A percentile compares a stretch with the other conserved stretches of the same genome.
Conservation (phyloP, 805 yeast species). For the Torulaspora quercuum region DNA sequence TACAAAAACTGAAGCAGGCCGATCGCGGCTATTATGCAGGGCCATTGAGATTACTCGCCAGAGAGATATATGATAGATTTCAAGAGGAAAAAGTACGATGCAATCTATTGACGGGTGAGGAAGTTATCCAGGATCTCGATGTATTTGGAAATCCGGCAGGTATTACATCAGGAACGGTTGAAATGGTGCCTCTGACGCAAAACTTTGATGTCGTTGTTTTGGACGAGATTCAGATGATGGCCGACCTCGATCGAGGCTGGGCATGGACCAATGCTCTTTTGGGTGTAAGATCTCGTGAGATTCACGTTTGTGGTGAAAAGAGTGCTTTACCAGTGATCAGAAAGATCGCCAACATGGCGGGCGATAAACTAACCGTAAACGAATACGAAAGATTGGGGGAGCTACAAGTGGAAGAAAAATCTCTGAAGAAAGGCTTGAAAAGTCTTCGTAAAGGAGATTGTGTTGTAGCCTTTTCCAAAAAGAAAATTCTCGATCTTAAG, state of each 20-base stretch:
- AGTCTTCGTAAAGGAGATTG: conserved; percentile 68
- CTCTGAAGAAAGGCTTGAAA: conserved; percentile 31
- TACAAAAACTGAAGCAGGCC: conserved; percentile 60
- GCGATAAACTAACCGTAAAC: conserved; percentile 73
- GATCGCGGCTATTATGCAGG: conserved; percentile 89
- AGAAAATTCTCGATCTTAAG: conserved; percentile 64
- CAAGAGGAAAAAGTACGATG: conserved; percentile 63
- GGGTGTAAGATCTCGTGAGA: conserved; percentile 79
- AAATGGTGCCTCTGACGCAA: conserved; percentile 73
- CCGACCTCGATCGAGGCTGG: conserved; percentile 74
- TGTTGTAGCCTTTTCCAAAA: conserved; percentile 79
- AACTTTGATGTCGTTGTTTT: conserved; percentile 83
- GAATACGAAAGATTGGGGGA: conserved; percentile 73
- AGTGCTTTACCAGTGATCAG: conserved; percentile 69
- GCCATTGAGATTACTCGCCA: conserved; percentile 82
- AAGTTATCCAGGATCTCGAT: conserved; percentile 69
- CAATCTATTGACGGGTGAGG: conserved; percentile 94
- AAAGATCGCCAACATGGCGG: conserved; percentile 60
- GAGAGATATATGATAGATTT: conserved; percentile 86
- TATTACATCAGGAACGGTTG: conserved; percentile 84
- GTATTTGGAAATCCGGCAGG: conserved; percentile 68
- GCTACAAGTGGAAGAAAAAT: conserved; percentile 50
- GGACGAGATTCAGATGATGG: conserved; percentile 96
- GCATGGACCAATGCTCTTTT: conserved; percentile 92
- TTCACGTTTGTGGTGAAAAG: conserved; percentile 93